Conservation (phyloP, 2,329 filamentous ascomycete genomes). For the Coniochaeta sp. region DNA sequence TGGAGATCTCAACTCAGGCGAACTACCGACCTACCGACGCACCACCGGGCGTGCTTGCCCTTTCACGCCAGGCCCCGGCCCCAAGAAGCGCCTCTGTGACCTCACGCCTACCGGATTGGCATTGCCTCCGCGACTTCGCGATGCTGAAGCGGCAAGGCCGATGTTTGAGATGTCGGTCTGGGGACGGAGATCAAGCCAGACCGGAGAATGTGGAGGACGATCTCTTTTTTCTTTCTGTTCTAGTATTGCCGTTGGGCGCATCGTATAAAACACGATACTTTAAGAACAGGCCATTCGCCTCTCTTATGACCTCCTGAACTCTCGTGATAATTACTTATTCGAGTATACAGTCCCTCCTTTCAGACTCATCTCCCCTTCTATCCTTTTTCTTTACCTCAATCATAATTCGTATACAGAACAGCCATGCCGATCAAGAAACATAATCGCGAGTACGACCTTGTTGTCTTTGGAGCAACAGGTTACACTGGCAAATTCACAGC, state of each 20-base stretch:
- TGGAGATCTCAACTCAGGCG: neutral
- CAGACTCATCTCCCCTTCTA: too few species aligned
- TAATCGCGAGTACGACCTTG: constrained; percentile 47
- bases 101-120: neutral
- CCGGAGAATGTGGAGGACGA: neutral
- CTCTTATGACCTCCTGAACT: neutral
- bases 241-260: neutral
- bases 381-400: neutral
- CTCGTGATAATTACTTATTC: too few species aligned
- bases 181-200: neutral
- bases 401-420: too few species aligned
- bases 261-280: neutral
- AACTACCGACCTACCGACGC: neutral
- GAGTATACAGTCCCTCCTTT: too few species aligned
- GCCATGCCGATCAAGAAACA: constrained; percentile 44
- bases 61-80: neutral
- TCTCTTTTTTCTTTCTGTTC: neutral
- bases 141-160: neutral
- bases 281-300: constrained; percentile 23
- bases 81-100: neutral
- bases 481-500: constrained; percentile 77
- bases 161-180: constrained; percentile 1
- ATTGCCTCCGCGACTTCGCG: neutral
- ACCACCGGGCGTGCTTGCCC: neutral
- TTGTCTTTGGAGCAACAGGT: constrained; percentile 57